Evolutionary conservation across 2,329 filamentous ascomycete species (phyloP).

Genomic region (Dendryphion nanum): DNA sequence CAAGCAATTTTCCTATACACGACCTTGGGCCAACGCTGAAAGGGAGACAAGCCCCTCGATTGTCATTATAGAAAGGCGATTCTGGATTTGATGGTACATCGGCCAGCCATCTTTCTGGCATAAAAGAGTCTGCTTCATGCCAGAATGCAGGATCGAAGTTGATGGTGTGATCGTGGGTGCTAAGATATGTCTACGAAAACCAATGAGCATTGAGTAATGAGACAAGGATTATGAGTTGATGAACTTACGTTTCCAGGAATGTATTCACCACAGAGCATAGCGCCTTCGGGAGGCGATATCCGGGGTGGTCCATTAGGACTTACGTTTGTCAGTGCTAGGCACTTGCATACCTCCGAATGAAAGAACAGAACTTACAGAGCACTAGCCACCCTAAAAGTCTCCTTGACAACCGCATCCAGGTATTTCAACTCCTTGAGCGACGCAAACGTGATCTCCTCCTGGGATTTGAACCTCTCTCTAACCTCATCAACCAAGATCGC

Average conservation of each 20-base stretch:
- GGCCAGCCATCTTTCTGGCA: conserved; percentile 9
- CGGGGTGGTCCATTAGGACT: conserved; percentile 25
- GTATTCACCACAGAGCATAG: conserved; percentile 24
- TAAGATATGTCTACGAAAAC: too few species aligned
- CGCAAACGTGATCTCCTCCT: conserved; percentile 24
- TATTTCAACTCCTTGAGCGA: conserved; percentile 20
- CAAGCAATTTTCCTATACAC: conserved; percentile 14
- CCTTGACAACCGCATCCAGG: conserved; percentile 30
- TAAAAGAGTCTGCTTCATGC: conserved; percentile 2
- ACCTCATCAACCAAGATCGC: conserved; percentile 10
- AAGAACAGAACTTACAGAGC: conserved; percentile 9
- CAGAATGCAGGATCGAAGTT: too few species aligned
- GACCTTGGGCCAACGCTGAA: conserved; percentile 13
- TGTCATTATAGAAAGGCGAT: conserved; percentile 19
- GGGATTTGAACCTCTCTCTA: conserved; percentile 5
- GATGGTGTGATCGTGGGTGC: too few species aligned
- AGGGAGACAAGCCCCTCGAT: conserved; percentile 14
- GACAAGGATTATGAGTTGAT: too few species aligned
- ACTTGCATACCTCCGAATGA: neutral
- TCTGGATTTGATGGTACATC: conserved; percentile 1
- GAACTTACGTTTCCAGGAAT: conserved; percentile 23
- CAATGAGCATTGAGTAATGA: neutral
- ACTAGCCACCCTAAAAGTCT: conserved; percentile 34
- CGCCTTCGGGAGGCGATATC: conserved; percentile 25
- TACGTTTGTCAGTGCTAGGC: conserved; percentile 16